phyloP scores from a whole-genome alignment of 2,329 filamentous ascomycete genomes.

The Aureobasidium pullulans region DNA sequence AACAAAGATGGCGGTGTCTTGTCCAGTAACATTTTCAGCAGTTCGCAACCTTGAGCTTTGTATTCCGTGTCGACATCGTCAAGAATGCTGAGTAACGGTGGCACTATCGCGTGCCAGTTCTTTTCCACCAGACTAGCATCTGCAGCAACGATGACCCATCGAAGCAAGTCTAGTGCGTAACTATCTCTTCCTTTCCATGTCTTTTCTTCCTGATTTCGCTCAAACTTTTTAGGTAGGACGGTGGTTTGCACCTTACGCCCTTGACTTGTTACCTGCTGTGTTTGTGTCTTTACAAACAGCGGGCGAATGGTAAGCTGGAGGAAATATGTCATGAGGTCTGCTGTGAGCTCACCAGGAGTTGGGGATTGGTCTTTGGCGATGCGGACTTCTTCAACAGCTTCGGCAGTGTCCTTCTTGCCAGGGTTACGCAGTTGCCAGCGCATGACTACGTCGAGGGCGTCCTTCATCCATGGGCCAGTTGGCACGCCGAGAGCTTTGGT shows the following conservation, averaged over 20 bases:
- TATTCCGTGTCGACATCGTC: conserved; percentile 53
- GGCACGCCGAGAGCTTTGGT: conserved; percentile 57
- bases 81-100: conserved; percentile 60
- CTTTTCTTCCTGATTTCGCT: conserved; percentile 33
- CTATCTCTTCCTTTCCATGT: conserved; percentile 52
- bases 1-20: conserved; percentile 50
- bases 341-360: conserved; percentile 42
- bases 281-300: conserved; percentile 54
- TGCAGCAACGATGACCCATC: conserved; percentile 52
- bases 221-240: conserved; percentile 30
- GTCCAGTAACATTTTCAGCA: conserved; percentile 49
- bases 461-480: conserved; percentile 77
- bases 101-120: conserved; percentile 62
- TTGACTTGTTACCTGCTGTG: conserved; percentile 47
- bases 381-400: conserved; percentile 40
- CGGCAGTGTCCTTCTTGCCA: conserved; percentile 48
- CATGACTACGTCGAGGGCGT: conserved; percentile 70
- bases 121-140: conserved; percentile 45
- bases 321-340: conserved; percentile 45
- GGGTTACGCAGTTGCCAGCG: conserved; percentile 86
- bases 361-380: conserved; percentile 23
- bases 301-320: conserved; percentile 59
- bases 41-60: conserved; percentile 49
- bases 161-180: conserved; percentile 49
- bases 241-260: conserved; percentile 49